These are phyloP conservation scores for Colletotrichum sp. DNA, from an alignment of 2,329 filamentous ascomycete genomes.

Conservation along the genomic window DNA sequence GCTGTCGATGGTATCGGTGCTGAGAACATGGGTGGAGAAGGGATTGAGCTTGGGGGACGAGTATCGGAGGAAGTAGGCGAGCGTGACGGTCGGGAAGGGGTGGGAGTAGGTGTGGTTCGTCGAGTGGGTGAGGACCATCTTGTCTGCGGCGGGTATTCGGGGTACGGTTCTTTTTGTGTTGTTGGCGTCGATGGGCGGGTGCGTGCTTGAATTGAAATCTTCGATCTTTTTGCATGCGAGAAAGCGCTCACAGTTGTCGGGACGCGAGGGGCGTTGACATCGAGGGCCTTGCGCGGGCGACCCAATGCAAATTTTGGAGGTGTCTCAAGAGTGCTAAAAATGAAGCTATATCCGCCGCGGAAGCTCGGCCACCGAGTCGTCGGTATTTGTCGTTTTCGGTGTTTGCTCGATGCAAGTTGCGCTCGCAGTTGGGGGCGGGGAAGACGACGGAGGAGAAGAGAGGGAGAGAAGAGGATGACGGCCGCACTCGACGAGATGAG, in stretches of 20 bases:
- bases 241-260: slow-evolving; percentile 12
- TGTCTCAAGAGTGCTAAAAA: neutral
- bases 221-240: neutral
- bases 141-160: slow-evolving; percentile 25
- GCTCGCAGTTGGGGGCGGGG: neutral
- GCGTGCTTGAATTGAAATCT: neutral
- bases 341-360: slow-evolving; percentile 9
- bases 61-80: slow-evolving; percentile 89
- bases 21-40: slow-evolving; percentile 81
- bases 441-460: neutral
- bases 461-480: neutral
- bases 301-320: neutral
- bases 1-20: slow-evolving; percentile 80
- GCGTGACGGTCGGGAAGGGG: slow-evolving; percentile 82
- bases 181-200: neutral
- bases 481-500: neutral
- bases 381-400: neutral
- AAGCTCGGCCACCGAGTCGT: slow-evolving; percentile 10
- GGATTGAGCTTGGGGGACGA: slow-evolving; percentile 74
- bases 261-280: slow-evolving; percentile 9
- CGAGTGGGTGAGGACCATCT: slow-evolving; percentile 67
- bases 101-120: slow-evolving; percentile 78
- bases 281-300: neutral
- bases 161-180: neutral
- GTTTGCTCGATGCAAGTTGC: neutral